Base-by-base conservation (phyloP, 1,284 basidiomycete genomes). In the Acaromyces ingoldii region DNA sequence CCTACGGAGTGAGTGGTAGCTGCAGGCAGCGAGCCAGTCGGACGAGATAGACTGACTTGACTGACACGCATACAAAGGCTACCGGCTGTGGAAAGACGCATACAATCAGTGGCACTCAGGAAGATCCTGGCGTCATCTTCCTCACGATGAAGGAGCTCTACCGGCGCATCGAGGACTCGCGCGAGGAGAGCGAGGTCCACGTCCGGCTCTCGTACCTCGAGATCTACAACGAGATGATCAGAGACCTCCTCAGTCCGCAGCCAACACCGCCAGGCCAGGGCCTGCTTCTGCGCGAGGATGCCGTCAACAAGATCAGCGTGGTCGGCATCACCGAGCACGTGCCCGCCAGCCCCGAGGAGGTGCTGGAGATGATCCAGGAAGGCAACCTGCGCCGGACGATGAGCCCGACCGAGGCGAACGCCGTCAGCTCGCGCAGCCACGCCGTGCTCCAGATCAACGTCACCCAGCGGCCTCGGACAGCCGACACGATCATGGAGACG, bases 81-180 rank as follows among this genome's bases (percentile, higher is more conserved):
- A 75, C 72, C 0, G 72, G 72, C 2, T 75, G 72, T 40, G 72
- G 72, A n/a, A 75, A 75, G 49, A 75, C 72, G 15, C 72, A 75
- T 29, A 75, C 72, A 37, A 75, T 75, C 57, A 67, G 64, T 33
- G 72, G 72, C 25, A 70, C 67, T 3, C 57, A 59, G 15, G 49
- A 63, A 13, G 70, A 75, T 43, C 72, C 71, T 7, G 72, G 72
- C 38, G 58, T 75, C 49, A 74, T 75, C 62, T 75, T 74, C 45
- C 55, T 74, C 28, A 72, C 72, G n/a, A 72, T 75, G 70, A 63
- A 63, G 49, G 71, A 70, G 34, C 68, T 75, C 41, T 75, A 72
- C 43, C 55, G 62, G 41, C 63, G 71, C 37, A 73, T 74, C 41
- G 62, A 62, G 30, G 67, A 69, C 34, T 60, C 62, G 0, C 46